Percentiles rank a stretch among this genome's conserved stretches.
Evolutionary conservation across 768 basidiomycete species (phyloP).

Genomic region (Mrakia hoshinonis): DNA sequence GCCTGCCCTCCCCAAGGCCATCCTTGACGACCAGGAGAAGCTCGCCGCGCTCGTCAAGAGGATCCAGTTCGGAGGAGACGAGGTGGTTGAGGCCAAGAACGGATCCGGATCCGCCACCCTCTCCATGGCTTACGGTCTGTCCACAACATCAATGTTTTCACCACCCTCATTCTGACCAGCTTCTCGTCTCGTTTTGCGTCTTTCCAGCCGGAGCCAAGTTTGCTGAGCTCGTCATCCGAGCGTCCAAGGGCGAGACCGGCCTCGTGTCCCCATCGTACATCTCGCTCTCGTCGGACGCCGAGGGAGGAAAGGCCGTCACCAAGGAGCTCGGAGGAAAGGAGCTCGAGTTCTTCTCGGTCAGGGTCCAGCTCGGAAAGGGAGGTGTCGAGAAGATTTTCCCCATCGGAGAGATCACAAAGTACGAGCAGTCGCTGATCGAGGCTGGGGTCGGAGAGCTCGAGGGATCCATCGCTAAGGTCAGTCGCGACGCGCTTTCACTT

Average conservation of each 20-base stretch:
- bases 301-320: slow-evolving; percentile 35
- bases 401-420: slow-evolving; percentile 64
- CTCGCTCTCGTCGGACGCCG: slow-evolving; percentile 73
- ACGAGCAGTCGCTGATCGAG: slow-evolving; percentile 66
- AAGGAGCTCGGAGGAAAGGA: slow-evolving; percentile 40
- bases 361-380: slow-evolving; percentile 78
- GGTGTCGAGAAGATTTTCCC: slow-evolving; percentile 74
- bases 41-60: slow-evolving; percentile 75
- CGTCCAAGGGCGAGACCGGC: slow-evolving; percentile 59
- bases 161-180: slow-evolving; percentile 33
- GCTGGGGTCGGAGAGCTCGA: slow-evolving; percentile 72
- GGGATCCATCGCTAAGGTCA: slow-evolving; percentile 54
- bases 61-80: slow-evolving; percentile 93
- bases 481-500: neutral
- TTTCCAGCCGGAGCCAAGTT: slow-evolving; percentile 58
- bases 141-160: neutral
- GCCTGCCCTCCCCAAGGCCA: slow-evolving; percentile 51
- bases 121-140: slow-evolving; percentile 57
- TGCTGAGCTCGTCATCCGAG: slow-evolving; percentile 52
- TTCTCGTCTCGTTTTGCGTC: slow-evolving; percentile 9
- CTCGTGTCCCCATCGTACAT: slow-evolving; percentile 67
- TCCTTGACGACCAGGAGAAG: slow-evolving; percentile 55
- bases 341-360: slow-evolving; percentile 79
- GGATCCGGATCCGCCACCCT: slow-evolving; percentile 67
- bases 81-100: slow-evolving; percentile 97